Evolutionary conservation across 2,329 filamentous ascomycete species (phyloP).

Genomic region (Trichoderma atroviride): DNA sequence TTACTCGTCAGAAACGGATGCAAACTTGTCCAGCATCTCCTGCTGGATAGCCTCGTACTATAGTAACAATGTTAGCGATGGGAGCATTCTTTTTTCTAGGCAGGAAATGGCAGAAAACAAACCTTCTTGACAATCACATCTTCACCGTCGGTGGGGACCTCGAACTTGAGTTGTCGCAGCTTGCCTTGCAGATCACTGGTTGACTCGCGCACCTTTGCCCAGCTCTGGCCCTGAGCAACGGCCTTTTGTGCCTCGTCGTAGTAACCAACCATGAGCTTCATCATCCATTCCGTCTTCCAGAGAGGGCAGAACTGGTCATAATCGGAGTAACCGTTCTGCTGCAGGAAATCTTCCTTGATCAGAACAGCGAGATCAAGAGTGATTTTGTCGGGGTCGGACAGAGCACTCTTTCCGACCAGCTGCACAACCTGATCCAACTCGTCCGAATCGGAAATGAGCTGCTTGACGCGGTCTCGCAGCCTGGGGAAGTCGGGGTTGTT

Average conservation of each 20-base stretch:
- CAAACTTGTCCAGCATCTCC: conserved; percentile 96
- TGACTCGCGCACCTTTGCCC: conserved; percentile 89
- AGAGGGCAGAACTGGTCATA: conserved; percentile 99
- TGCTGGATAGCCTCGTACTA: conserved; percentile 92
- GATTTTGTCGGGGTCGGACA: conserved; percentile 98
- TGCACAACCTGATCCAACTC: conserved; percentile 98
- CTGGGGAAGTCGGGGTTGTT: conserved; percentile 92
- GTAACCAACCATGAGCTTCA: conserved; percentile 99
- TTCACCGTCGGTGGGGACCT: conserved; percentile 84
- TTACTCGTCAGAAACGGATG: conserved; percentile 93
- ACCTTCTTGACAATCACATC: conserved; percentile 83
- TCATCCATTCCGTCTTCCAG: conserved; percentile 99
- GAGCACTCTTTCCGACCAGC: conserved; percentile 93
- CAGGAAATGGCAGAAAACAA: conserved; percentile 37
- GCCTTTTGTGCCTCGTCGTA: conserved; percentile 98
- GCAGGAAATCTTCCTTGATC: conserved; percentile 97
- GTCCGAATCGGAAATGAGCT: conserved; percentile 91
- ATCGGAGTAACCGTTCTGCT: conserved; percentile 98
- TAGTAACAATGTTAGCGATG: conserved; percentile 39
- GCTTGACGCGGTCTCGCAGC: conserved; percentile 88
- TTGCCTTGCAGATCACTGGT: conserved; percentile 84
- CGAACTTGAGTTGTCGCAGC: conserved; percentile 94
- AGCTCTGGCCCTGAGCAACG: conserved; percentile 84
- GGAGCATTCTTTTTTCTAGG: background rate
- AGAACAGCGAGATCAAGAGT: conserved; percentile 88